These are phyloP conservation scores for Chaetomium sp. DNA, from an alignment of 2,329 filamentous ascomycete genomes.

Conservation along the genomic window DNA sequence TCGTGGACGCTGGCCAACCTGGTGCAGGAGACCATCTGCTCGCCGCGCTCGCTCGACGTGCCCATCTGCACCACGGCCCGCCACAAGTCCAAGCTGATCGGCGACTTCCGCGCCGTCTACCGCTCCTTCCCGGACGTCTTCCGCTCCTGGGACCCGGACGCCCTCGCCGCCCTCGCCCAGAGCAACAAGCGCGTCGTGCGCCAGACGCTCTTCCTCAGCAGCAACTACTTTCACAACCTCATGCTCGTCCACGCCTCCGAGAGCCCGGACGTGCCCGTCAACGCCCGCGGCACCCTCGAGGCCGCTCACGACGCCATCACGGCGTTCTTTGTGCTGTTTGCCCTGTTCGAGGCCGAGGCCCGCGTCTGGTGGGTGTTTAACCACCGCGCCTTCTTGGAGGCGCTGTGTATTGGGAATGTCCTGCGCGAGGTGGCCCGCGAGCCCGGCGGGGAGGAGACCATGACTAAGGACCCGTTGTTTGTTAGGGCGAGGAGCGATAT, in stretches of 20 bases:
- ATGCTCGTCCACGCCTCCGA: conserved; percentile 77
- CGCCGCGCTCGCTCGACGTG: conserved; percentile 70
- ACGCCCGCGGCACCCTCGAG: conserved; percentile 70
- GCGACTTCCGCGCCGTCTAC: conserved; percentile 70
- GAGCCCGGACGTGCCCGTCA: conserved; percentile 63
- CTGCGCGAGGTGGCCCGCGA: conserved; percentile 55
- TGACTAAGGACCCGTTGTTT: conserved; percentile 59
- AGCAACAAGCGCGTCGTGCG: conserved; percentile 67
- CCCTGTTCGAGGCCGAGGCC: conserved; percentile 69
- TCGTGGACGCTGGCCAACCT: conserved; percentile 80
- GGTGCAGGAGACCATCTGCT: conserved; percentile 76
- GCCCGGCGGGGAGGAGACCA: conserved; percentile 48
- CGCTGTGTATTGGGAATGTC: conserved; percentile 66
- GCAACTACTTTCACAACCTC: conserved; percentile 80
- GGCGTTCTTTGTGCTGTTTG: conserved; percentile 73
- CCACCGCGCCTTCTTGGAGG: conserved; percentile 77
- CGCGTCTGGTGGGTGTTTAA: conserved; percentile 86
- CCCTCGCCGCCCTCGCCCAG: conserved; percentile 58
- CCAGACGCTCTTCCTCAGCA: conserved; percentile 77
- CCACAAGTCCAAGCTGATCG: conserved; percentile 70
- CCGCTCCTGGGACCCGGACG: conserved; percentile 65
- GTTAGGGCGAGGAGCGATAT: conserved; percentile 63
- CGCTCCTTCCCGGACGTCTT: conserved; percentile 72
- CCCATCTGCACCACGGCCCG: conserved; percentile 69
- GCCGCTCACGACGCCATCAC: conserved; percentile 74